Base-by-base conservation (phyloP, 768 basidiomycete genomes). In the Chlorophyllum brunneum region DNA sequence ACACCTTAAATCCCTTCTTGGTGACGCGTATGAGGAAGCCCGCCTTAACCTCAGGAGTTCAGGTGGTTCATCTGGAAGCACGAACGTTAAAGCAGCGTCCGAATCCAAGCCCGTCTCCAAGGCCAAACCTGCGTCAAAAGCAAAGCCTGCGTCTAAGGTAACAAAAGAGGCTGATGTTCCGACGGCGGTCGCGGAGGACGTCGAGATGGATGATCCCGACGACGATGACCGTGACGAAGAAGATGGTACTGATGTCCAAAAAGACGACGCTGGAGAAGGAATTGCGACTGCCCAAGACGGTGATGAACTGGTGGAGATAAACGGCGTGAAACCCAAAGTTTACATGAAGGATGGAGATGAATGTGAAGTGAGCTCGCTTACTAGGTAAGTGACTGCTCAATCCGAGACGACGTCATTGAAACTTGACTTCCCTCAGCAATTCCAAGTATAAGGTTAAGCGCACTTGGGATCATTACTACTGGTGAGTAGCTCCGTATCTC, bases 381-480 rank as follows among this genome's bases (percentile, higher is more conserved):
- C 65, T 15, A 63, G 67, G 67, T 65, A 53, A 29, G 59, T 46
- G 6, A 7, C 16, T 18, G 23, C n/a, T 36, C 34, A 36, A 24
- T 40, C 23, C 23, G 24, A 23, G 26, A n/a, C 11, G 18, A 29
- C 16, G 9, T 45, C 23, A n/a, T n/a, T n/a, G n/a, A n/a, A n/a
- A n/a, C n/a, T n/a, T n/a, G n/a, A n/a, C n/a, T n/a, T n/a, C n/a
- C n/a, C n/a, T n/a, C n/a, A n/a, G n/a, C 11, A 56, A 59, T 30
- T 61, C 65, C 23, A 55, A 48, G 38, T 61, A 61, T 56, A 68
- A 70, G 47, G 51, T 71, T 56, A 73, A 73, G 56, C 59, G 72
- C 36, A 73, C 70, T 20, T 69, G 58, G 58, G 71, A 73, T 57
- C 72, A 74, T 56, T 74, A 69, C 33, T 71, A 71, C 42, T 74